Base-by-base conservation (phyloP, 2,329 filamentous ascomycete species). In the Bretziella fagacearum region DNA sequence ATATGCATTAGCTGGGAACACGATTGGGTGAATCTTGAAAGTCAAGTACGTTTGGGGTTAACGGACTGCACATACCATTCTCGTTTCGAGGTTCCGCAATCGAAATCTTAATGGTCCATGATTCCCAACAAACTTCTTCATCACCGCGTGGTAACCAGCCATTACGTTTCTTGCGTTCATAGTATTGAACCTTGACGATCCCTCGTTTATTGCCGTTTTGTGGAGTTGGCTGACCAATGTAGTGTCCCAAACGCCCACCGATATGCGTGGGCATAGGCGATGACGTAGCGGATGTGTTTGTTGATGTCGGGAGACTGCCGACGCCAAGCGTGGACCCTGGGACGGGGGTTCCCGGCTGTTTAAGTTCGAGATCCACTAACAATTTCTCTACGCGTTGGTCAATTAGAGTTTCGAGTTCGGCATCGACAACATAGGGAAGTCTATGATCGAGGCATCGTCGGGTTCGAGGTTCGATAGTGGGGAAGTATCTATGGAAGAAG, bases 401-500 rank as follows among this genome's bases (percentile, higher is more conserved):
- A 57, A 98, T 93, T 58, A 95, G 75, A 26, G 85, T 91, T 61
- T 93, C 85, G 53, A 96, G 79, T 62, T 94, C 85, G 54, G 81
- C 80, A 59, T 95, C 85, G 60, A 86, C 78, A 58, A 96, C 82
- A 57, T 84, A 83, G 44, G 91, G 87, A 23, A 96, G 75, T 27
- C 85, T 87, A 52, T 94, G 73, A 63, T 93, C 87, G 54, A 95
- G 79, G 53, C 95, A 78, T 59, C 95, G 87, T 65, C 85, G 80
- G 53, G 84, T 86, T 53, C 77, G 74, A 4, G 91, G 89, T 35
- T 75, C 69, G 55, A 95, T 74, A 50, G 84, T 79, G 49, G 85
- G 85, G 69, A 96, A 95, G 74, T 89, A 93, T 58, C 91, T 82
- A 67, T 95, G 87, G 73, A 96, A 96, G 76, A 96, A 98, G 62